These are phyloP conservation scores for Hygrocybe coccinea DNA, from an alignment of 768 basidiomycete genomes.

Conservation along the genomic window DNA sequence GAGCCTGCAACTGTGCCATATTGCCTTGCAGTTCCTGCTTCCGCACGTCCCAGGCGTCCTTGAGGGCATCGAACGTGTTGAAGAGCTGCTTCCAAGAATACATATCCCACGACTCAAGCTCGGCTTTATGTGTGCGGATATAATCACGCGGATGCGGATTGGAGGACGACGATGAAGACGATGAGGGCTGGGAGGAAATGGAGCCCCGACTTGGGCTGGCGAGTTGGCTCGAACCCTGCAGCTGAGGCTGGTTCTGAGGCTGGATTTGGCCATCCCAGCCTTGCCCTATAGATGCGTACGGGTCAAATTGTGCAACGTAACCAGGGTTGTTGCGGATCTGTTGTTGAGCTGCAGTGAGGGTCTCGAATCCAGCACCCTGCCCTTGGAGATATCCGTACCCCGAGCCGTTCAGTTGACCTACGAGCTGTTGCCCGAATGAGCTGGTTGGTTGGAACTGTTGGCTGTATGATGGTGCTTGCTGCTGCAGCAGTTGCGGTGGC, in stretches of 20 bases:
- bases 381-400: slow-evolving; percentile 25
- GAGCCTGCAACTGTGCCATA: slow-evolving; percentile 42
- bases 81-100: slow-evolving; percentile 71
- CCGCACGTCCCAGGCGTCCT: slow-evolving; percentile 57
- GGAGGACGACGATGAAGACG: slow-evolving; percentile 31
- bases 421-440: slow-evolving; percentile 54
- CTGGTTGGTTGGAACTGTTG: slow-evolving; percentile 44
- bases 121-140: slow-evolving; percentile 59
- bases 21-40: slow-evolving; percentile 51
- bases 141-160: slow-evolving; percentile 64
- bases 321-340: slow-evolving; percentile 44
- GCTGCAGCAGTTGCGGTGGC: background rate
- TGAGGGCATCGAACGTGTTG: slow-evolving; percentile 57
- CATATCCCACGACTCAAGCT: slow-evolving; percentile 67
- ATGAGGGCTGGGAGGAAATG: background rate
- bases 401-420: slow-evolving; percentile 19
- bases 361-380: background rate
- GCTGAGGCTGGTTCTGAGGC: slow-evolving; percentile 17
- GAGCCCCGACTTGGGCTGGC: slow-evolving; percentile 9
- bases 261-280: slow-evolving; percentile 34
- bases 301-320: slow-evolving; percentile 51
- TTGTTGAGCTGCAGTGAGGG: slow-evolving; percentile 37
- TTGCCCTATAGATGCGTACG: slow-evolving; percentile 44
- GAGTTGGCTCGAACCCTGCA: background rate
- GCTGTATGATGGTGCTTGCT: background rate